A percentile compares a stretch with the other conserved stretches of the same genome.
phyloP scores from a whole-genome alignment of 805 yeast genomes.

The Starmerella roubikii region DNA sequence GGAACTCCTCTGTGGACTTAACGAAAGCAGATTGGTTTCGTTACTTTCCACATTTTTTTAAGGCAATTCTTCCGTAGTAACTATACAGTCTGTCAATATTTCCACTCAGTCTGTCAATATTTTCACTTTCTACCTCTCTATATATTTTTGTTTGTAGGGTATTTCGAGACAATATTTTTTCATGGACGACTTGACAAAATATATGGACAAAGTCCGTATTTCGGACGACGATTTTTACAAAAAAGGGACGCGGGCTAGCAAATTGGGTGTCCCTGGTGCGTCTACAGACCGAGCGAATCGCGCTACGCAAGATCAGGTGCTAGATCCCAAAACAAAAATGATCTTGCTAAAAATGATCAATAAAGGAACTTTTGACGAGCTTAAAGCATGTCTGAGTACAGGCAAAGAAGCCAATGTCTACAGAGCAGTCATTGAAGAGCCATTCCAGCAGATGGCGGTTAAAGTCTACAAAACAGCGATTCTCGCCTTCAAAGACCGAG shows the following conservation, averaged over 20 bases:
- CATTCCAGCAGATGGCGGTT: slow-evolving; percentile 41
- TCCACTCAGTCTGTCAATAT: no score
- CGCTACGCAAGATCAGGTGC: slow-evolving; percentile 92
- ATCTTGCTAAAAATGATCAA: slow-evolving; percentile 71
- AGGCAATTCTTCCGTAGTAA: no score
- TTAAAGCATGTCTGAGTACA: slow-evolving; percentile 88
- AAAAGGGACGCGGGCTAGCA: slow-evolving; percentile 21
- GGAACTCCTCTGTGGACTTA: no score
- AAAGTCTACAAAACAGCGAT: slow-evolving; percentile 94
- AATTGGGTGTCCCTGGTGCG: slow-evolving; percentile 16
- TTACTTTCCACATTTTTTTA: no score
- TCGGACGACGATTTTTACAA: slow-evolving; percentile 18
- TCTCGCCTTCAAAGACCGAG: slow-evolving; percentile 91
- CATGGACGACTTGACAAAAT: slow-evolving; percentile 10
- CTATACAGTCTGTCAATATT: no score
- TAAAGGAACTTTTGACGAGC: slow-evolving; percentile 68
- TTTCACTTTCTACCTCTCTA: no score
- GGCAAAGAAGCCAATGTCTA: slow-evolving; percentile 99
- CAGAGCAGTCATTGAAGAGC: slow-evolving; percentile 40
- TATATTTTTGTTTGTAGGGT: no score
- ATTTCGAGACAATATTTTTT: no score
- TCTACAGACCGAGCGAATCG: slow-evolving; percentile 68
- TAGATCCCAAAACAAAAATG: slow-evolving; percentile 84
- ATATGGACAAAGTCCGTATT: slow-evolving; percentile 17
- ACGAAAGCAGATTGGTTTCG: no score